Base-by-base conservation (phyloP, 805 yeast genomes). In the Kazachstania bromeliacearum region DNA sequence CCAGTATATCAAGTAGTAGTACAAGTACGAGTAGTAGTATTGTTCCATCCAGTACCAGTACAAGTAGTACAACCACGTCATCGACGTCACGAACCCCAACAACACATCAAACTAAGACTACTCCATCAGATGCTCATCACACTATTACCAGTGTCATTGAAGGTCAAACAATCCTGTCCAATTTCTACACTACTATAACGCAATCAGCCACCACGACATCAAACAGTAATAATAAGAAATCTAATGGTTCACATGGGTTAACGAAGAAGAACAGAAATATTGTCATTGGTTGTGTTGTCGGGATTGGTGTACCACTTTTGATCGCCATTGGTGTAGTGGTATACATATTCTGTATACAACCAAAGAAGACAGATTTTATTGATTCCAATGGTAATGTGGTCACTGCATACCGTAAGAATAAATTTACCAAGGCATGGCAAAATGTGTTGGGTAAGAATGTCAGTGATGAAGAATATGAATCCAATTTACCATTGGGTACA, bases 241-340 rank as follows among this genome's bases (percentile, higher is more conserved):
- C 33, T 13, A 14, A 33, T 25, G n/a, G 31, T 19, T 34, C 44
- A 25, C 29, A 43, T 2, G 77, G 79, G 0, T 55, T 75, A 4
- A 64, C 77, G 0, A 46, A 61, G 9, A 64, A 68, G 32, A 57
- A 68, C 40, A 66, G 69, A 37, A 68, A 67, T 40, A 66, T 78
- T 30, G 73, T 78, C 19, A 67, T 77, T 38, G 85, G 85, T 21
- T 75, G 76, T 39, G 78, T 73, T 13, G 79, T 78, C 8, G 85
- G 85, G 41, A 68, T 79, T 12, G 82, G 83, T 35, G 73, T 77
- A 0, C 81, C 87, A 2, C 48, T 70, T 1, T 50, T 76, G 1
- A 31, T 57, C 5, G 40, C 40, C 2, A 26, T 39, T 3, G 12
- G 35, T 8, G 42, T 44, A 12, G 9, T 55, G 15, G 23, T 53